phyloP scores from a whole-genome alignment of 768 basidiomycete genomes.

The Pulveroboletus frians region DNA sequence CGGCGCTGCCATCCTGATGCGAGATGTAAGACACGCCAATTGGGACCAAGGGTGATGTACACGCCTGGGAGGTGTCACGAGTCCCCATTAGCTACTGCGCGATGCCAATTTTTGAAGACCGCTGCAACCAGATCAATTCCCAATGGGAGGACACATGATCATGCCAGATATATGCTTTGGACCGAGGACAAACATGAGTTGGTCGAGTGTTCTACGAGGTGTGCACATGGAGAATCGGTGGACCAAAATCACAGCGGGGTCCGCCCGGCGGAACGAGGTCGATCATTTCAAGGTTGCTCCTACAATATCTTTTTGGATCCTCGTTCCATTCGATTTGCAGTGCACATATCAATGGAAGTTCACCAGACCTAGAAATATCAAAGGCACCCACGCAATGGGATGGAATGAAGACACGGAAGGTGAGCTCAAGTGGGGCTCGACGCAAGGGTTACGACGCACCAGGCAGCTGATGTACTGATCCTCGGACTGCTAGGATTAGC shows the following conservation, averaged over 20 bases:
- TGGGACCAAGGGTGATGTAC: background rate
- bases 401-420: background rate
- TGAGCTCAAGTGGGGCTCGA: slow-evolving; percentile 1
- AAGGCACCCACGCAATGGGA: background rate
- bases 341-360: background rate
- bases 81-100: background rate
- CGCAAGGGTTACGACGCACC: background rate
- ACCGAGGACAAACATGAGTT: slow-evolving; percentile 1
- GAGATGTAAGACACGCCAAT: slow-evolving; percentile 4
- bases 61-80: slow-evolving; percentile 2
- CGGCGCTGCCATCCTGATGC: slow-evolving; percentile 12
- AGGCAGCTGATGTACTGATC: slow-evolving; percentile 14
- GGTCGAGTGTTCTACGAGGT: slow-evolving; percentile 6
- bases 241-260: background rate
- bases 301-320: background rate
- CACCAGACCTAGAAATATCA: background rate
- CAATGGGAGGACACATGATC: background rate
- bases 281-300: background rate
- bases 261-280: background rate
- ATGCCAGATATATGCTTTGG: background rate
- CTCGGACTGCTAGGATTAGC: slow-evolving; percentile 3
- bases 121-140: background rate
- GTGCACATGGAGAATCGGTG: slow-evolving; percentile 6
- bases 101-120: background rate
- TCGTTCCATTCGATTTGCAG: background rate